Evolutionary conservation across 768 basidiomycete species (phyloP).

Genomic region (Tylopilus cervinicoccineus): DNA sequence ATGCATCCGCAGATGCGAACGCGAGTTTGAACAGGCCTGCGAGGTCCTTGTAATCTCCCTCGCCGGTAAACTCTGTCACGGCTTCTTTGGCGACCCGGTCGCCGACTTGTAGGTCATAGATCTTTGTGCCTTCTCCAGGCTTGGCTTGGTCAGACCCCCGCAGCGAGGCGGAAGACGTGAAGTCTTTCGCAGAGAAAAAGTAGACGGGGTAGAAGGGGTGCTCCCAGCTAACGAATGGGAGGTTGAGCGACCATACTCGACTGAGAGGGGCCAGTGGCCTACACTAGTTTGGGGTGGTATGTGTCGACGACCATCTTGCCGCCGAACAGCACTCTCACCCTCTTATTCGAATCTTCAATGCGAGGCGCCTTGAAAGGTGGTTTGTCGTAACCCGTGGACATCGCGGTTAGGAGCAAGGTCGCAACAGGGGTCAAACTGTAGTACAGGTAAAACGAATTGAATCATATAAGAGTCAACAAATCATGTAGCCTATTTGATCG

Average conservation of each 20-base stretch:
- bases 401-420: slow-evolving; percentile 1
- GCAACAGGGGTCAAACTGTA: background rate
- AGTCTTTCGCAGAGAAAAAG: slow-evolving; percentile 46
- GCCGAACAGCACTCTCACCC: slow-evolving; percentile 51
- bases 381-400: slow-evolving; percentile 16
- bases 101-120: slow-evolving; percentile 47
- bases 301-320: slow-evolving; percentile 55
- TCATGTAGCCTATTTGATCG: slow-evolving; percentile 1
- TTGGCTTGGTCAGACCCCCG: slow-evolving; percentile 25
- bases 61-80: slow-evolving; percentile 30
- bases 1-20: slow-evolving; percentile 51
- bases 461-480: slow-evolving; percentile 11
- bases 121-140: slow-evolving; percentile 29
- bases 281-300: slow-evolving; percentile 57
- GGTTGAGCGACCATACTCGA: background rate
- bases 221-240: slow-evolving; percentile 47
- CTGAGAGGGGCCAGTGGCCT: slow-evolving; percentile 22
- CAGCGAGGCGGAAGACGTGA: slow-evolving; percentile 40
- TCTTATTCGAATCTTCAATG: slow-evolving; percentile 46
- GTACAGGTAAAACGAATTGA: too few species aligned
- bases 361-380: slow-evolving; percentile 40
- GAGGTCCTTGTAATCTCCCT: slow-evolving; percentile 34
- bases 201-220: slow-evolving; percentile 50
- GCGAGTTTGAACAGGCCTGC: slow-evolving; percentile 46
- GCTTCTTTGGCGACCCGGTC: slow-evolving; percentile 37